Conservation (phyloP, 2,329 filamentous ascomycete genomes). For the Aspergillus terreus region DNA sequence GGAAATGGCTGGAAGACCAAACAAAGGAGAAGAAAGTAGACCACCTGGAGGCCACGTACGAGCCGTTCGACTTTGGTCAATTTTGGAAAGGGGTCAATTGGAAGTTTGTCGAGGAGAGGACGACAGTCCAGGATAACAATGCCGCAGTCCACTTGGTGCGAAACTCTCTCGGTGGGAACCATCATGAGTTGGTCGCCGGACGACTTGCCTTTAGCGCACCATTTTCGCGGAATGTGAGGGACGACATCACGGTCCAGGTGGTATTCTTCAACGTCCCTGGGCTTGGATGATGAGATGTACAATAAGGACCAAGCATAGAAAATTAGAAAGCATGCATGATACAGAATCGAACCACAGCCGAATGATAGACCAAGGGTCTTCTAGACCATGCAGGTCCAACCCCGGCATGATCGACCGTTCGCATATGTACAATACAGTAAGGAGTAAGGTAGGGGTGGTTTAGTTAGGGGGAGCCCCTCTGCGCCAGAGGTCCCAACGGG, state of each 20-base stretch:
- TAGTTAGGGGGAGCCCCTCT: no score
- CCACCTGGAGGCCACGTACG: conserved; percentile 19
- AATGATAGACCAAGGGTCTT: no score
- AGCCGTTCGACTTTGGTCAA: conserved; percentile 20
- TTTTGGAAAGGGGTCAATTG: conserved; percentile 21
- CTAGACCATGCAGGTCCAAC: no score
- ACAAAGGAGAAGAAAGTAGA: conserved; percentile 30
- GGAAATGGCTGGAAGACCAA: conserved; percentile 50
- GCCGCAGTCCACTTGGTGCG: conserved; percentile 50
- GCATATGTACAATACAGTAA: no score
- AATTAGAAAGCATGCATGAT: no score
- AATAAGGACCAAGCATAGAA: no score
- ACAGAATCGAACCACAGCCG: no score
- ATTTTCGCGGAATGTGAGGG: conserved; percentile 38
- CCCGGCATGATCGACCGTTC: no score
- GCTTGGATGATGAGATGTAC: neutral
- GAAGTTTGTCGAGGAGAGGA: conserved; percentile 36
- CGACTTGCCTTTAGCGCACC: conserved; percentile 25
- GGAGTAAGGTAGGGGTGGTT: no score
- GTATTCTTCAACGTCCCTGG: conserved; percentile 28
- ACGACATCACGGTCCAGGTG: conserved; percentile 53
- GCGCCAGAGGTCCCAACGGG: conserved; percentile 1
- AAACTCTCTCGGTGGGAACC: conserved; percentile 51
- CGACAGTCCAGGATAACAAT: conserved; percentile 51
- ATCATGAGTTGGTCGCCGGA: conserved; percentile 31